Base-by-base conservation (phyloP, 257 asterid genomes). In the Lavandula angustifolia region DNA sequence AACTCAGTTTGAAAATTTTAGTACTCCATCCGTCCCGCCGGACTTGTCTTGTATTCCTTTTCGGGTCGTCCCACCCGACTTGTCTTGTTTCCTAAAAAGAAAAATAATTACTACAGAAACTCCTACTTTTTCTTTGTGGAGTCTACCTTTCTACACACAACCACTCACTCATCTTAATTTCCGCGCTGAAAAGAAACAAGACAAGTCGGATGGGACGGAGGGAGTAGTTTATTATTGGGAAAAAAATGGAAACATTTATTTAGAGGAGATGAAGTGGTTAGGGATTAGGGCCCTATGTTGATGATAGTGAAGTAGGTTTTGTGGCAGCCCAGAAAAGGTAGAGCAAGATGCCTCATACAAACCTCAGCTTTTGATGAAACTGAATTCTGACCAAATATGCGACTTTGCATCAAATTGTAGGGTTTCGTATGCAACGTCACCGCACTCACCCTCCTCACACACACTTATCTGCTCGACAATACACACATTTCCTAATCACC, bases 321-420 rank as follows among this genome's bases (percentile, higher is more conserved):
- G 65, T 67, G 65, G 3, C 52, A 46, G 8, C 50, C 77, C 38
- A 66, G 70, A 73, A 74, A 22, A 66, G 70, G 60, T 58, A 64
- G 52, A 13, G 51, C 9, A 34, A 32, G 18, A 40, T 54, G 64
- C 35, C 7, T 44, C 68, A 61, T 47, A 59, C 69, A 33, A 75
- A 58, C 11, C 46, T 60, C 74, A 44, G 67, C 63, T 75, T 75
- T 75, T 62, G 50, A 59, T 63, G 76, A 64, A 56, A 40, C 47
- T 33, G 31, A n/a, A n/a, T n/a, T 42, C 47, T 42, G 47, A 42
- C 14, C 14, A 13, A 42, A 42, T 9, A 71, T 55, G 67, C 34
- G 87, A 81, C 74, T 55, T 82, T 79, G 81, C 87, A 82, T 50
- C 73, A 72, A 74, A 69, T 72, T 68, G 87, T 77, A 74, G 76